Evolutionary conservation across 495 filamentous ascomycete genomes (phyloP).

Genomic region (Penicillium chermesinum): DNA sequence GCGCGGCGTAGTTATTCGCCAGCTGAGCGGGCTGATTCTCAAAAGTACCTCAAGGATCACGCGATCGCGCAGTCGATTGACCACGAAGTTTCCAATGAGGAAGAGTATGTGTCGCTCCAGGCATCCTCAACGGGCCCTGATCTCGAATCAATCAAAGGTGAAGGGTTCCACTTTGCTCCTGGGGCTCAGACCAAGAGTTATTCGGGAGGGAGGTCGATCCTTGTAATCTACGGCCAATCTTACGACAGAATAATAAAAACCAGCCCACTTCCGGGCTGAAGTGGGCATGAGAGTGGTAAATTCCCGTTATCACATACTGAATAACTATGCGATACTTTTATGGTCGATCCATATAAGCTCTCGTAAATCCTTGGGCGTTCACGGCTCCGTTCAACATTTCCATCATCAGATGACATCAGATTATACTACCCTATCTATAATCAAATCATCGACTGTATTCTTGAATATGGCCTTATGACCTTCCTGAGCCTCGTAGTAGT

Average conservation of each 20-base stretch:
- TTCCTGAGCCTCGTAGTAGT: too few relatives aligned
- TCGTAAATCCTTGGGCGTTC: too few relatives aligned
- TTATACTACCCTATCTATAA: too few relatives aligned
- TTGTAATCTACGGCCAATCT: background rate
- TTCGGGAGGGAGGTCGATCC: background rate
- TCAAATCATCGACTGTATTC: too few relatives aligned
- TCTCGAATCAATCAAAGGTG: background rate
- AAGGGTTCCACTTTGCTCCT: background rate
- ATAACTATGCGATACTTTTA: too few relatives aligned
- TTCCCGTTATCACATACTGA: too few relatives aligned
- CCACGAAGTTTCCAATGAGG: constrained; percentile 3
- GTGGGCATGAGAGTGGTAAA: too few relatives aligned
- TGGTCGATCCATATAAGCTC: too few relatives aligned
- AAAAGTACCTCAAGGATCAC: background rate
- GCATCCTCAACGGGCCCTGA: constrained; percentile 1
- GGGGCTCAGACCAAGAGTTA: background rate
- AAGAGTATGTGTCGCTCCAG: background rate
- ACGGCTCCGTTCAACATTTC: too few relatives aligned
- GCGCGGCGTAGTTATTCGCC: background rate
- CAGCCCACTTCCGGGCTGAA: too few relatives aligned
- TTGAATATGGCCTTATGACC: too few relatives aligned
- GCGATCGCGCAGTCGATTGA: background rate
- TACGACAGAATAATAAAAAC: background rate
- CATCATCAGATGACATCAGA: too few relatives aligned
- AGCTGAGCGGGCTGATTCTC: background rate